Base-by-base conservation (phyloP, 768 basidiomycete genomes). In the Russula brevipes region DNA sequence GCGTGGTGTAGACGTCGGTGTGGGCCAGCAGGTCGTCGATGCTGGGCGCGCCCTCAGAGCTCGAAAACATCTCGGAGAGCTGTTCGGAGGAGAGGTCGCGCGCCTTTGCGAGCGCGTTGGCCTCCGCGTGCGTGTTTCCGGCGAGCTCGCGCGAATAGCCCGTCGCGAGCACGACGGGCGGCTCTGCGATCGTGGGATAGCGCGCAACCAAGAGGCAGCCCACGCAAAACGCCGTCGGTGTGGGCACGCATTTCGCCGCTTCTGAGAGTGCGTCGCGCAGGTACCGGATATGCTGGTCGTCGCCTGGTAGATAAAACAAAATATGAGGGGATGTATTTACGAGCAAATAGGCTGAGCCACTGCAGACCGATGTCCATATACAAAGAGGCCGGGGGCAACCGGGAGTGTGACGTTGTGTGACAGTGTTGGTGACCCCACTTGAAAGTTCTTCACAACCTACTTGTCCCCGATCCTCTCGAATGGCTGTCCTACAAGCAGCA, bases 101-200 rank as follows among this genome's bases (percentile, higher is more conserved):
- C 5, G 85, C 82, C 70, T 98, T 97, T 46, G 82, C 72, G 57
- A 99, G 76, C 1, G 95, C 94, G 72, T 96, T 96, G 30, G 94
- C 93, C 77, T 99, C 96, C 11, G 95, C 96, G 73, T 99, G 96
- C 3, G 96, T 98, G 72, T 98, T 98, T 57, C 95, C 96, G 4
- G 84, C 79, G 0, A 98, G 80, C 72, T 98, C 94, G 70, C 97
- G 82, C 31, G 95, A 98, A 76, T 87, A 94, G 17, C 94, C 94
- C 2, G 86, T 86, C 12, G 91, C 77, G 41, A 98, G 74, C 50
- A 89, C 75, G 59, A 85, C 75, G 4, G 85, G 78, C 14, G 70
- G 45, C 46, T 70, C 69, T 38, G 72, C 66, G 6, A 72, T 72
- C 50, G 72, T 66, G 17, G 85, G 81, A 60, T 75, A 74, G 49